These are phyloP conservation scores for Aeschynomene evenia DNA, from an alignment of 306 rosid genomes.

Conservation along the genomic window DNA sequence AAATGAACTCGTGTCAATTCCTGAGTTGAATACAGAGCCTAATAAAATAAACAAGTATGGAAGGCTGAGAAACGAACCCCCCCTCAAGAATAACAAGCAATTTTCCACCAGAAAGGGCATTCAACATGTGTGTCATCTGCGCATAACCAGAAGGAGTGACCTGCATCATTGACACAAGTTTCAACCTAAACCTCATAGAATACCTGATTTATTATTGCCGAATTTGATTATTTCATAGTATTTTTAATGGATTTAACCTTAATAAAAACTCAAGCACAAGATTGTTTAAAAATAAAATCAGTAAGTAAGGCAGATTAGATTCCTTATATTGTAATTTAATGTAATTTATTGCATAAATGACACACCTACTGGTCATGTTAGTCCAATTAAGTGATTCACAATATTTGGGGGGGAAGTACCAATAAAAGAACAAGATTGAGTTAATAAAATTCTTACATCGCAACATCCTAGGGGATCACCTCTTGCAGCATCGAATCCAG, in stretches of 20 bases:
- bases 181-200: slow-evolving; percentile 17
- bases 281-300: slow-evolving; percentile 4
- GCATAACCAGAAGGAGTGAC: slow-evolving; percentile 94
- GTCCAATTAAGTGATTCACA: slow-evolving; percentile 14
- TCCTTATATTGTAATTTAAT: slow-evolving; percentile 20
- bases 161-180: slow-evolving; percentile 47
- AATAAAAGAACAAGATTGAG: neutral
- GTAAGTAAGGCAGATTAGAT: slow-evolving; percentile 1
- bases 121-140: slow-evolving; percentile 83
- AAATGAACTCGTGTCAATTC: slow-evolving; percentile 32
- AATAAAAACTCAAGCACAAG: neutral
- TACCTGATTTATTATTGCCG: neutral
- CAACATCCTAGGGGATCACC: slow-evolving; percentile 98
- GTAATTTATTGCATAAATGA: slow-evolving; percentile 19
- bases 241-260: slow-evolving; percentile 16
- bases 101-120: slow-evolving; percentile 77
- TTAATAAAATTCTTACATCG: slow-evolving; percentile 60
- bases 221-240: neutral
- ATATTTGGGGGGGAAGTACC: neutral
- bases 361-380: neutral
- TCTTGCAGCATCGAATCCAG: slow-evolving; percentile 99
- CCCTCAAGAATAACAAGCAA: slow-evolving; percentile 97
- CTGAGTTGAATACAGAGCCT: slow-evolving; percentile 13
- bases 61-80: slow-evolving; percentile 71
- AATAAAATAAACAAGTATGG: slow-evolving; percentile 22